Evolutionary conservation across 495 filamentous ascomycete genomes (phyloP).

Genomic region (Hyaloscypha finlandica): DNA sequence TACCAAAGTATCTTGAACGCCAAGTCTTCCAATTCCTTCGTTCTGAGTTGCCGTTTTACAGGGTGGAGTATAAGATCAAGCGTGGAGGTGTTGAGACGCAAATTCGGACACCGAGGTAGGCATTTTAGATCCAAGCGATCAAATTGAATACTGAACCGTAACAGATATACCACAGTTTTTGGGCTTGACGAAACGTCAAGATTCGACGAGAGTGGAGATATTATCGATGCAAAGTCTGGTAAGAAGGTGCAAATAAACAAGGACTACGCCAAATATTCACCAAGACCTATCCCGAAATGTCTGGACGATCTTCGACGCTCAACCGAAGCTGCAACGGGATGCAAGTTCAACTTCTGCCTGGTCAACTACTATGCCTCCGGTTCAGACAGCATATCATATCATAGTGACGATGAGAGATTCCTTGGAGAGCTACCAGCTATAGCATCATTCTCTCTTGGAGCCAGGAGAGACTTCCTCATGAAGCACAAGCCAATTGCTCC

Average conservation of each 20-base stretch:
- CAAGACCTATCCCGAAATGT: slow-evolving; percentile 68
- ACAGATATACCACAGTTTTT: slow-evolving; percentile 64
- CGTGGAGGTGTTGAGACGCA: slow-evolving; percentile 55
- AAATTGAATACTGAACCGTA: neutral
- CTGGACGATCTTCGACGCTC: slow-evolving; percentile 55
- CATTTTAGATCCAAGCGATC: neutral
- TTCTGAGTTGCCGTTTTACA: slow-evolving; percentile 66
- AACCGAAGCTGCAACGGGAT: slow-evolving; percentile 60
- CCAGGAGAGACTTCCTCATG: slow-evolving; percentile 66
- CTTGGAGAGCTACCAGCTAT: slow-evolving; percentile 68
- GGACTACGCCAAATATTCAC: slow-evolving; percentile 54
- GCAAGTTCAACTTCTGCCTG: slow-evolving; percentile 70
- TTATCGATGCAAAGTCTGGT: slow-evolving; percentile 50
- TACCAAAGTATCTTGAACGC: slow-evolving; percentile 49
- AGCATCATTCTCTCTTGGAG: slow-evolving; percentile 68
- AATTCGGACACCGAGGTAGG: slow-evolving; percentile 63
- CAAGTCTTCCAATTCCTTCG: slow-evolving; percentile 68
- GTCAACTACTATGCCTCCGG: slow-evolving; percentile 77
- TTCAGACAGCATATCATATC: slow-evolving; percentile 70
- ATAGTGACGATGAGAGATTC: slow-evolving; percentile 76
- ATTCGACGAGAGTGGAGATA: slow-evolving; percentile 43
- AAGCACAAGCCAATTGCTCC: slow-evolving; percentile 61
- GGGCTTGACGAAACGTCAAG: slow-evolving; percentile 63
- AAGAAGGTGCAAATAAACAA: slow-evolving; percentile 40
- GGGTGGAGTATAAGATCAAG: slow-evolving; percentile 69